Evolutionary conservation across 192 early-diverging fungal genomes (phyloP).

Genomic region (Backusella psychrophila): DNA sequence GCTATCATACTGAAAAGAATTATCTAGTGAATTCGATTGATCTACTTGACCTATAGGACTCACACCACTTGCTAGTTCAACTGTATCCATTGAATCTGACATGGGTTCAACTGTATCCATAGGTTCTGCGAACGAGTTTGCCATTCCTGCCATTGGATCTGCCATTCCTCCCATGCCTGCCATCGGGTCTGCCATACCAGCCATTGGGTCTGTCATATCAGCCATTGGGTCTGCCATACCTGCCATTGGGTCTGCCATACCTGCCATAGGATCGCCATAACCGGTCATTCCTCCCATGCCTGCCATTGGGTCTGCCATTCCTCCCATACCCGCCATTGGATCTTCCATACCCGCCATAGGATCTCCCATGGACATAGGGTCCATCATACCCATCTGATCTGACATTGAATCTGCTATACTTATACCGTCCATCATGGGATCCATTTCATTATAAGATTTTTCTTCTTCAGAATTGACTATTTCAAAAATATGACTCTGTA

Average conservation of each 20-base stretch:
- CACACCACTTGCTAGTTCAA: neutral
- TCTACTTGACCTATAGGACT: slow-evolving; percentile 5
- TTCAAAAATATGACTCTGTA: slow-evolving; percentile 1
- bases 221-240: neutral
- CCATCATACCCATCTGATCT: neutral
- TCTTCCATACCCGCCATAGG: neutral
- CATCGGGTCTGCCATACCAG: neutral
- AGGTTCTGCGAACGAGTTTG: neutral
- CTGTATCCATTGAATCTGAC: neutral
- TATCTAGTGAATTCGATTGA: neutral
- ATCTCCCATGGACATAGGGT: neutral
- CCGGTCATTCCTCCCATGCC: neutral
- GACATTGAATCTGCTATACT: neutral
- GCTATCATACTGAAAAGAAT: neutral
- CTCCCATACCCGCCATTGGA: neutral
- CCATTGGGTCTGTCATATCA: neutral
- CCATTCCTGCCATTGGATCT: neutral
- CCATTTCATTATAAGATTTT: neutral
- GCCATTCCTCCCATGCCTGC: neutral
- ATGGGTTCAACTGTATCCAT: neutral
- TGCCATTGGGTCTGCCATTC: neutral
- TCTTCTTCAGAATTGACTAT: neutral
- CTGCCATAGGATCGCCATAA: neutral
- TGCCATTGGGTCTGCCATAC: neutral
- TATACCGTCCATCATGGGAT: neutral